Evolutionary conservation across 169 alveolate species (phyloP).

Genomic region (Blepharisma undulans): DNA sequence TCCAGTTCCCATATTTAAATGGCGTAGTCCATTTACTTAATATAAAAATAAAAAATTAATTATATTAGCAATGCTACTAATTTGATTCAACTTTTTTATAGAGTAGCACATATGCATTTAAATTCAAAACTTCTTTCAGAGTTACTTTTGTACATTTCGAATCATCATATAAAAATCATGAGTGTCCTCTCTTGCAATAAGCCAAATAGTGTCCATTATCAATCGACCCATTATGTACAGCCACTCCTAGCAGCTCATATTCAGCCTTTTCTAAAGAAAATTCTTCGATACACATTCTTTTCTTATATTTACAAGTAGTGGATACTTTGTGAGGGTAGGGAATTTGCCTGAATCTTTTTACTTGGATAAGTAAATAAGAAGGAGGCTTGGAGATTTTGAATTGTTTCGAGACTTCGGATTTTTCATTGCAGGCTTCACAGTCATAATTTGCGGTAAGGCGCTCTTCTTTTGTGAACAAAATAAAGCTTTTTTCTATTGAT

Average conservation of each 20-base stretch:
- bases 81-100: not conserved
- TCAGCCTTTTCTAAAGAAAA: not conserved
- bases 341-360: constrained; percentile 29
- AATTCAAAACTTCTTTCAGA: not conserved
- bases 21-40: not conserved
- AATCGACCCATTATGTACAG: constrained; percentile 20
- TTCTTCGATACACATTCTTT: not conserved
- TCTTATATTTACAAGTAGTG: not conserved
- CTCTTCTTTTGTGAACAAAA: constrained; percentile 12
- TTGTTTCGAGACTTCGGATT: not conserved
- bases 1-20: constrained; percentile 27
- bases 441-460: not conserved
- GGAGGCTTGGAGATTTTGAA: constrained; percentile 19
- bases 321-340: constrained; percentile 27
- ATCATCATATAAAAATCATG: constrained; percentile 11
- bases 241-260: not conserved
- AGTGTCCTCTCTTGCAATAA: constrained; percentile 3
- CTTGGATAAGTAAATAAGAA: not conserved
- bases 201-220: constrained; percentile 17
- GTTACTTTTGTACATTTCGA: not conserved
- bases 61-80: not conserved
- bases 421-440: not conserved
- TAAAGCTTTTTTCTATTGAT: not conserved
- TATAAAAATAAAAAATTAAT: too few species aligned
- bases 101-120: constrained; percentile 10